Conservation (phyloP, 2,329 filamentous ascomycete genomes). For the Xylariaceae sp. region DNA sequence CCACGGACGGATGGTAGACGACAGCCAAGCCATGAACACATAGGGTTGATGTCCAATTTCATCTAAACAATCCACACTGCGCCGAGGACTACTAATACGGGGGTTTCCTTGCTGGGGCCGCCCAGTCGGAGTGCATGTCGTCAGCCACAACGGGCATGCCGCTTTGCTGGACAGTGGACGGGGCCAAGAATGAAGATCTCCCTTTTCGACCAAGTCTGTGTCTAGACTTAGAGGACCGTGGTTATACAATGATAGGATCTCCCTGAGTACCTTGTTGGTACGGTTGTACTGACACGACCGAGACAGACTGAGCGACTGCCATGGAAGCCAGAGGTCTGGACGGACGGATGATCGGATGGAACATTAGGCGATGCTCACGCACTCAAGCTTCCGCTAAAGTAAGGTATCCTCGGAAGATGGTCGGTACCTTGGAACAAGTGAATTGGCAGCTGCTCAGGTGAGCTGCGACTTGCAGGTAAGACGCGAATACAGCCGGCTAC, state of each 20-base stretch:
- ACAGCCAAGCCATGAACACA: not conserved
- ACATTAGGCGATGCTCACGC: too few species aligned
- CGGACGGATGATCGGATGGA: conserved; percentile 14
- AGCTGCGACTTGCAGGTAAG: too few species aligned
- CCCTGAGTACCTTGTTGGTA: too few species aligned
- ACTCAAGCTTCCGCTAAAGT: conserved; percentile 10
- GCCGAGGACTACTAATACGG: not conserved
- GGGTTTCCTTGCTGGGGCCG: not conserved
- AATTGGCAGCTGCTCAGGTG: conserved; percentile 3
- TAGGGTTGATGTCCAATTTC: not conserved
- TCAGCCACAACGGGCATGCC: not conserved
- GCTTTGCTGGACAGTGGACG: conserved; percentile 1
- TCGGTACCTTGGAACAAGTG: not conserved
- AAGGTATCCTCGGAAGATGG: not conserved
- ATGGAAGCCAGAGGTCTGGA: too few species aligned
- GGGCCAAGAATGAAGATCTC: conserved; percentile 2
- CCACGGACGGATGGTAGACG: not conserved
- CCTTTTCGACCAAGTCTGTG: conserved; percentile 1
- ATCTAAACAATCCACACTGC: not conserved
- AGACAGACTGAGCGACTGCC: too few species aligned
- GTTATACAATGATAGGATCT: too few species aligned
- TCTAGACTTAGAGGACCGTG: not conserved
- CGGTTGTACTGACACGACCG: too few species aligned
- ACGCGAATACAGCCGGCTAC: too few species aligned
- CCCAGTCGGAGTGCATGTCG: not conserved